A percentile compares a stretch with the other conserved stretches of the same genome.
phyloP scores from a whole-genome alignment of 2,329 filamentous ascomycete genomes.

The Arthrobotrys conoides region DNA sequence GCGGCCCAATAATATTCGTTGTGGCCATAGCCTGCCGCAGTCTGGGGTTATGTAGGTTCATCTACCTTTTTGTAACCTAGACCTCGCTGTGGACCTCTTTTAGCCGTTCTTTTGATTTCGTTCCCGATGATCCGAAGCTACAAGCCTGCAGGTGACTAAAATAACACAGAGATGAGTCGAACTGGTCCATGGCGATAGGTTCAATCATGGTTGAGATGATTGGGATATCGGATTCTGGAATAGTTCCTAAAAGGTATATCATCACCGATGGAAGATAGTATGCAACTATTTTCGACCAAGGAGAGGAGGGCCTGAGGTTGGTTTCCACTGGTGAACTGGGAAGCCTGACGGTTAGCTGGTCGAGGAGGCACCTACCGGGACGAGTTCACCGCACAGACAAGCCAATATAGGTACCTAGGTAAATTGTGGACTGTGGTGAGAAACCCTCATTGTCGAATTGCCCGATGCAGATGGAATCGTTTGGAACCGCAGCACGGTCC shows the following conservation, averaged over 20 bases:
- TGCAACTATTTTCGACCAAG: background rate
- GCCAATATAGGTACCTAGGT: too few relatives aligned
- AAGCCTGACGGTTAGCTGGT: background rate
- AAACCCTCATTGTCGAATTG: background rate
- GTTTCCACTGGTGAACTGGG: background rate
- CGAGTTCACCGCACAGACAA: too few relatives aligned
- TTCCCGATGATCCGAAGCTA: background rate
- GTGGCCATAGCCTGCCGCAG: too few relatives aligned
- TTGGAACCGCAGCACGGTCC: background rate
- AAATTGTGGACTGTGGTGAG: background rate
- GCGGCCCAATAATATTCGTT: background rate
- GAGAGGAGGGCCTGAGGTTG: background rate
- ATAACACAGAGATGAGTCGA: background rate
- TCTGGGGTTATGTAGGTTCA: background rate
- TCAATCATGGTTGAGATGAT: background rate
- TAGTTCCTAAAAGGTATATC: background rate
- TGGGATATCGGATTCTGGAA: too few relatives aligned
- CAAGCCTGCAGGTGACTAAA: background rate
- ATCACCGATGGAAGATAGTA: background rate
- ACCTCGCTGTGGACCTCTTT: too few relatives aligned
- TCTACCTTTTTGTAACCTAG: too few relatives aligned
- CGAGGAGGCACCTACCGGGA: background rate
- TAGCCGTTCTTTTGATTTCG: background rate
- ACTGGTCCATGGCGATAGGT: background rate
- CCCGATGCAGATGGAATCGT: background rate